Conservation (phyloP, 148 eudicot species). For the Rhododendron simsii region DNA sequence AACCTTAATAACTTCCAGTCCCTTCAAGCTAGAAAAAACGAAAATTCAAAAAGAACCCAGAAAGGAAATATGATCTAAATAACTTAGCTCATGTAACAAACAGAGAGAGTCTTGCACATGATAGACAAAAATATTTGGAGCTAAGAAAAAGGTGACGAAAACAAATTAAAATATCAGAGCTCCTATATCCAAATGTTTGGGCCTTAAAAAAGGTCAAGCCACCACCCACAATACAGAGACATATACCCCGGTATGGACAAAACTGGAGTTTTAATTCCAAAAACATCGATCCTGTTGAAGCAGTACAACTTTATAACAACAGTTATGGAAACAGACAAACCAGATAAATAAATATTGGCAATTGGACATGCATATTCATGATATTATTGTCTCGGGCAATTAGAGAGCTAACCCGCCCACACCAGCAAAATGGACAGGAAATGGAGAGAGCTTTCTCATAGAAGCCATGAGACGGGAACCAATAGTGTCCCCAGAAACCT, state of each 20-base stretch:
- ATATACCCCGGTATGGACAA: neutral
- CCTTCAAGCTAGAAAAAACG: neutral
- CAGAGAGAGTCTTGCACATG: too few relatives aligned
- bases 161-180: neutral
- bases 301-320: neutral
- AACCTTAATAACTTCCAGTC: neutral
- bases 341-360: neutral
- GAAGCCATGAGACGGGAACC: constrained; percentile 86
- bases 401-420: constrained; percentile 70
- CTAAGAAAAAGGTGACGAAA: neutral
- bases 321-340: neutral
- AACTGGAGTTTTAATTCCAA: neutral
- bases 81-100: neutral
- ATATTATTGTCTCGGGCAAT: neutral
- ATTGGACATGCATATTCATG: neutral
- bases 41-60: neutral
- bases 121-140: neutral
- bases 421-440: constrained; percentile 75
- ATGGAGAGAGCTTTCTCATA: constrained; percentile 60
- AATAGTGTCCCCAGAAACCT: constrained; percentile 88
- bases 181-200: neutral
- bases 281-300: neutral
- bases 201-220: neutral
- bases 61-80: neutral
- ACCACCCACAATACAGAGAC: neutral